phyloP scores from a whole-genome alignment of 768 basidiomycete species.

The Thelephora ganbajun region DNA sequence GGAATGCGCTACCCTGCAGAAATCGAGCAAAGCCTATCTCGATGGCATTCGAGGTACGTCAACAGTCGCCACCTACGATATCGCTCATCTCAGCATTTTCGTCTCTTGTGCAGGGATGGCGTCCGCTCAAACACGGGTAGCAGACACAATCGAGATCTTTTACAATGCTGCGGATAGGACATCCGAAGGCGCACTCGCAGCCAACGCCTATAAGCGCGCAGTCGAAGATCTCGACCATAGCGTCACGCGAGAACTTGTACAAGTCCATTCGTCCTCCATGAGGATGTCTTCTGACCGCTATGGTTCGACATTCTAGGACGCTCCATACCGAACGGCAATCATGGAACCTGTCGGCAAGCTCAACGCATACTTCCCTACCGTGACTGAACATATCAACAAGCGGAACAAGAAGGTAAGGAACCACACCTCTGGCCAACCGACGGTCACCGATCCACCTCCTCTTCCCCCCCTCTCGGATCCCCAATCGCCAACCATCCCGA shows the following conservation, averaged over 20 bases:
- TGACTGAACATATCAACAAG: constrained; percentile 89
- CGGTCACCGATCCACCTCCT: not conserved
- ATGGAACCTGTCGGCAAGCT: constrained; percentile 95
- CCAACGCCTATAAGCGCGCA: constrained; percentile 89
- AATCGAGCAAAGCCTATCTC: constrained; percentile 88
- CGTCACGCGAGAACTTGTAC: constrained; percentile 72
- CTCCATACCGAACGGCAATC: constrained; percentile 87
- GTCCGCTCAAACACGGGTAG: constrained; percentile 79
- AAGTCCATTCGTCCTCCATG: constrained; percentile 14
- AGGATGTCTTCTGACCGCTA: not conserved
- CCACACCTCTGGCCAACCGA: not conserved
- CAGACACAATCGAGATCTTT: constrained; percentile 88
- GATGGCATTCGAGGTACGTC: constrained; percentile 83
- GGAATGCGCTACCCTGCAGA: constrained; percentile 85
- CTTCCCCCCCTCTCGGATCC: not conserved
- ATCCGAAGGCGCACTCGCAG: constrained; percentile 92
- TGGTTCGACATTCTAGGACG: constrained; percentile 43
- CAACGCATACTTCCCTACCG: constrained; percentile 86
- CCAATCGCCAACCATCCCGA: constrained; percentile 6
- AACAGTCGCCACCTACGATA: too few species aligned
- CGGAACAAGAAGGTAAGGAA: constrained; percentile 82
- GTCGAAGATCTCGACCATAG: constrained; percentile 87
- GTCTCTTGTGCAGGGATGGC: constrained; percentile 64
- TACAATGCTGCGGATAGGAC: constrained; percentile 74
- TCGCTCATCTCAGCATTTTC: not conserved